A percentile compares a stretch with the other conserved stretches of the same genome.
Conservation (phyloP, 108 stramenopile species). For the Stephanodiscus minutulus region DNA sequence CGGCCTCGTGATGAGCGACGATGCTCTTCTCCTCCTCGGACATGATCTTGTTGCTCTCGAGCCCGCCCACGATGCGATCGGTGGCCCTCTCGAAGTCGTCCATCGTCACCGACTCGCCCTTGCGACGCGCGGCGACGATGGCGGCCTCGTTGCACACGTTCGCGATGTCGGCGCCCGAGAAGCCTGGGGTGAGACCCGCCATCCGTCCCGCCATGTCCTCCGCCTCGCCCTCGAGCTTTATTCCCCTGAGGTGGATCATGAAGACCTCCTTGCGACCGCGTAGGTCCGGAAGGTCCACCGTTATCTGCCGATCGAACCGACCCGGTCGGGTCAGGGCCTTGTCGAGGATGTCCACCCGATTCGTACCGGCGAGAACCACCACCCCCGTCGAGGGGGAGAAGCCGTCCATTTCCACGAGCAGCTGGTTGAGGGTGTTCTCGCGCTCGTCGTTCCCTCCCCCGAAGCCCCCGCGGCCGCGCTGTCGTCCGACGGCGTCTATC, state of each 20-base stretch:
- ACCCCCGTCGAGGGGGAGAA: slow-evolving; percentile 88
- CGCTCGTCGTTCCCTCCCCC: slow-evolving; percentile 95
- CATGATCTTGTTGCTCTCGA: slow-evolving; percentile 95
- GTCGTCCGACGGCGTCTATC: slow-evolving; percentile 98
- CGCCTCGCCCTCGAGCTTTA: slow-evolving; percentile 71
- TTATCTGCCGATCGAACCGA: slow-evolving; percentile 94
- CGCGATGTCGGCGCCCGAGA: slow-evolving; percentile 96
- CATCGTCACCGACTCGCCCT: slow-evolving; percentile 81
- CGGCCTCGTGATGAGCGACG: slow-evolving; percentile 98
- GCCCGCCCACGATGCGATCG: slow-evolving; percentile 96
- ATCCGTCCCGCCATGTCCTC: slow-evolving; percentile 82
- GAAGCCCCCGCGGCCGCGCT: slow-evolving; percentile 89
- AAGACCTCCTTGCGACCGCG: slow-evolving; percentile 93
- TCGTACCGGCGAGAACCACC: slow-evolving; percentile 95
- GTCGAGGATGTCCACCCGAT: slow-evolving; percentile 93
- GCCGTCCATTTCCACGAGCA: slow-evolving; percentile 99
- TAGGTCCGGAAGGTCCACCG: slow-evolving; percentile 93
- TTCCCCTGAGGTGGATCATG: slow-evolving; percentile 85
- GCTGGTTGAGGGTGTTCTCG: slow-evolving; percentile 98
- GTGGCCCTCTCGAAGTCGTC: slow-evolving; percentile 93
- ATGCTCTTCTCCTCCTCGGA: slow-evolving; percentile 83
- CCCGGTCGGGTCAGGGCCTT: slow-evolving; percentile 90
- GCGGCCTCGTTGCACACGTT: slow-evolving; percentile 99
- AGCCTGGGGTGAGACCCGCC: slow-evolving; percentile 93
- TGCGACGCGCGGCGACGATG: slow-evolving; percentile 93